phyloP scores from a whole-genome alignment of 495 filamentous ascomycete genomes.

The Polyplosphaeria fusca region DNA sequence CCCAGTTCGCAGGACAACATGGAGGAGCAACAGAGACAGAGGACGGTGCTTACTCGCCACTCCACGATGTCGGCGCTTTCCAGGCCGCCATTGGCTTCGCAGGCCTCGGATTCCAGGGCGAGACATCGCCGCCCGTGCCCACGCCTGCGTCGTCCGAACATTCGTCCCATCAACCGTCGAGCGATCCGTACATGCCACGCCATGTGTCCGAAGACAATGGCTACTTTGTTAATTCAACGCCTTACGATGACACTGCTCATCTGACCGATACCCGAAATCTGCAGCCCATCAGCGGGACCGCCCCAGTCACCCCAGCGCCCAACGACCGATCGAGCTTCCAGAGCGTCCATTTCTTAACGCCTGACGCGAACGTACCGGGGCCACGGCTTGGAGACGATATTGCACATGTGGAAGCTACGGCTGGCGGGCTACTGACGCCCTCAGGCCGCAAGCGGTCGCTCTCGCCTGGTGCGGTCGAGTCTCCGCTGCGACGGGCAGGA shows the following conservation, averaged over 20 bases:
- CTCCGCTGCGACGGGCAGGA: conserved; percentile 71
- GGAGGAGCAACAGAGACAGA: conserved; percentile 42
- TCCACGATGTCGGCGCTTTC: conserved; percentile 52
- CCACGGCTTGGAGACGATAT: conserved; percentile 64
- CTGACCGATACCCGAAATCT: conserved; percentile 41
- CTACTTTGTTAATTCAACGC: conserved; percentile 48
- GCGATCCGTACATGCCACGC: conserved; percentile 45
- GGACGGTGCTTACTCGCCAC: conserved; percentile 44
- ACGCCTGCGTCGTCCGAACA: conserved; percentile 33
- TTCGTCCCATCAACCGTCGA: conserved; percentile 35
- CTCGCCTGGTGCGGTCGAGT: conserved; percentile 64
- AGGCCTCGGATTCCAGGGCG: conserved; percentile 54
- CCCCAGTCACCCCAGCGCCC: conserved; percentile 45
- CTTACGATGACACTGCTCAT: conserved; percentile 58
- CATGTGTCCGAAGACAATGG: conserved; percentile 53
- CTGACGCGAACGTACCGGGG: conserved; percentile 40
- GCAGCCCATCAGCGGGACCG: conserved; percentile 35
- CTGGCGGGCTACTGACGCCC: conserved; percentile 36
- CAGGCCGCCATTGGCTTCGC: conserved; percentile 60
- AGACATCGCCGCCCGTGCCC: conserved; percentile 26
- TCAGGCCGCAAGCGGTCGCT: conserved; percentile 55
- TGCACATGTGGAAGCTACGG: conserved; percentile 53
- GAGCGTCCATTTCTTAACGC: conserved; percentile 49
- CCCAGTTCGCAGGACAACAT: conserved; percentile 1
- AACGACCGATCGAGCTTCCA: conserved; percentile 62